These are phyloP conservation scores for Hordeum vulgare DNA, from an alignment of 176 grass and related monocot genomes.

Conservation along the genomic window MorexV3_pseudomolecules_assembly NC_058524.1:430233544-430234043, in stretches of 20 bases:
- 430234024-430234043: too few relatives aligned
- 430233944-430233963: not conserved
- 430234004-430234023: too few relatives aligned
- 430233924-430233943: not conserved
- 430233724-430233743: slow-evolving; percentile 50
- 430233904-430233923: not conserved
- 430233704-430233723: slow-evolving; percentile 61
- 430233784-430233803: slow-evolving; percentile 18
- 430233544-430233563: not conserved
- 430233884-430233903: not conserved
- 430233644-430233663: slow-evolving; percentile 41
- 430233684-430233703: slow-evolving; percentile 65
- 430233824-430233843: slow-evolving; percentile 27
- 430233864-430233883: slow-evolving; percentile 10
- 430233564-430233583: not conserved
- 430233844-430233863: not conserved
- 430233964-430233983: not conserved
- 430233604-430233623: slow-evolving; percentile 84
- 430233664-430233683: slow-evolving; percentile 45
- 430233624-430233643: slow-evolving; percentile 94
- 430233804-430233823: slow-evolving; percentile 27
- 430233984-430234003: not conserved
- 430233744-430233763: slow-evolving; percentile 5
- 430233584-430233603: slow-evolving; percentile 27
- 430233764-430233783: slow-evolving; percentile 25